Evolutionary conservation across 106 monocot genomes (phyloP).

Genomic region (Dendrobium chrysotoxum): DNA sequence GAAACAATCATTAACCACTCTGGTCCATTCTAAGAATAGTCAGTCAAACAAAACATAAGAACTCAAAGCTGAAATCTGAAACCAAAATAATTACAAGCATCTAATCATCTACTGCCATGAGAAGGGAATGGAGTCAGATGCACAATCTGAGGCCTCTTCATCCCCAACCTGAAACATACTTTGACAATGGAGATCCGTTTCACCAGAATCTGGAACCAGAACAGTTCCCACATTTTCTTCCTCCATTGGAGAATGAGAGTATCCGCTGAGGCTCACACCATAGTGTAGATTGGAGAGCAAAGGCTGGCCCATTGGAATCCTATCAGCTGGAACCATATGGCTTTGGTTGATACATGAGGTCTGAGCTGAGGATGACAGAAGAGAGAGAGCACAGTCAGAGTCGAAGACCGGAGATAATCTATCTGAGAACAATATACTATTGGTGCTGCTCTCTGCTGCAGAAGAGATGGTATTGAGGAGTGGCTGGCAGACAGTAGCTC

Average conservation of each 20-base stretch:
- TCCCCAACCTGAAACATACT: conserved; percentile 34
- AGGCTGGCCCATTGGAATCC: conserved; percentile 1
- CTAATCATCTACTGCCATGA: conserved; percentile 42
- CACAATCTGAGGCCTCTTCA: conserved; percentile 20
- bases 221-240: conserved; percentile 31
- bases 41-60: neutral
- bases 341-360: conserved; percentile 20
- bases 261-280: conserved; percentile 13
- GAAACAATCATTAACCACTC: neutral
- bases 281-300: conserved; percentile 15
- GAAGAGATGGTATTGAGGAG: conserved; percentile 26
- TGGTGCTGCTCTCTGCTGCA: conserved; percentile 26
- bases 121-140: conserved; percentile 35
- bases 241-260: conserved; percentile 16
- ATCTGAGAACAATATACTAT: neutral
- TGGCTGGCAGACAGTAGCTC: conserved; percentile 20
- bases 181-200: conserved; percentile 27
- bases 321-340: conserved; percentile 16
- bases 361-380: conserved; percentile 79
- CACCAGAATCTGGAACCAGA: conserved; percentile 25
- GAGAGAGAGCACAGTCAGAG: conserved; percentile 97
- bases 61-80: neutral
- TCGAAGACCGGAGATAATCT: conserved; percentile 21
- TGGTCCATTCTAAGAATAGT: neutral
- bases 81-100: neutral